Base-by-base conservation (phyloP, 2,329 filamentous ascomycete species). In the Botrytis byssoidea region DNA sequence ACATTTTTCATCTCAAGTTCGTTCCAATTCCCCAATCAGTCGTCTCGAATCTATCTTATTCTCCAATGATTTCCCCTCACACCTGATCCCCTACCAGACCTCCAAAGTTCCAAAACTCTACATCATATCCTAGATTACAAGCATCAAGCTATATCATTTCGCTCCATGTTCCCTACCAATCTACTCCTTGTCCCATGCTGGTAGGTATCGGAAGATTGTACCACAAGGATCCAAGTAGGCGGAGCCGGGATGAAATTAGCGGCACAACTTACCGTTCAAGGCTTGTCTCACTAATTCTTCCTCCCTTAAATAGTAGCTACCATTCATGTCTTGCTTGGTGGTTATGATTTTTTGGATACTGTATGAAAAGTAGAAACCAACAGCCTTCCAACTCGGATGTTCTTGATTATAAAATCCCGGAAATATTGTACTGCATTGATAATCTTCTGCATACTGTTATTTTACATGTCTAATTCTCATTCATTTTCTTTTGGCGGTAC, bases 191-290 rank as follows among this genome's bases (percentile, higher is more conserved):
- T 22, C n/a, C 37, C 57, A 44, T 61, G 29, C 51, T 46, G n/a
- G 55, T 57, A 57, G 51, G 35, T 35, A 35, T 61, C 68, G 68
- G 68, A 46, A 61, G 29, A 70, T 70, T 70, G 51, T 70, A 70
- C 68, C 57, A 55, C 63, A 40, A 55, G 65, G 65, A 68, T 60
- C 68, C 37, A 70, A 46, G 55, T 70, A 20, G 67, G 51, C 51
- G 67, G 67, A 60, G 67, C 67, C 48, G 67, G 68, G 51, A 61
- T 46, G 16, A 35, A 70, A 44, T 70, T 70, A 61, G 51, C 68
- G 51, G 68, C 37, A 44, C 55, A 55, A 68, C 65, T 57, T 68
- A 68, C 65, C 65, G 46, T 55, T 55, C 48, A 40, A 51, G 65
- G 4, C 46, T 67, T 37, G 32, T 37, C 35, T 68, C 14, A 29